Conservation (phyloP, 495 filamentous ascomycete genomes). For the Penicillium manginii region DNA sequence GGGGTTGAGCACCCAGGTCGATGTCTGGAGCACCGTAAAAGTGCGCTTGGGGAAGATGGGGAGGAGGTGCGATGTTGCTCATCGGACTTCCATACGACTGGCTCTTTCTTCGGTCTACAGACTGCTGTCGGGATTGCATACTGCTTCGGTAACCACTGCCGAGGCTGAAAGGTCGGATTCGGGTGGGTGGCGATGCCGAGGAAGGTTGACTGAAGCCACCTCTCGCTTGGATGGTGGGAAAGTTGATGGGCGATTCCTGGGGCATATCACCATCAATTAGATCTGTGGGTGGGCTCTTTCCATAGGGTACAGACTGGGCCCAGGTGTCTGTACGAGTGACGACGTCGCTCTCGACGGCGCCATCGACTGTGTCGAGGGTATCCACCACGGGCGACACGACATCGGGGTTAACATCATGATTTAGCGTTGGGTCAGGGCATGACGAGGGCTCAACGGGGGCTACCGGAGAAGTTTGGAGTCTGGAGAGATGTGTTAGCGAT, state of each 20-base stretch:
- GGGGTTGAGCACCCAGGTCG: conserved; percentile 40
- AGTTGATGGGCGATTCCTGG: conserved; percentile 48
- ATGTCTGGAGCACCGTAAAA: conserved; percentile 64
- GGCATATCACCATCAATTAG: conserved; percentile 45
- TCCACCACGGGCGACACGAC: conserved; percentile 50
- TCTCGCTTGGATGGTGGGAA: conserved; percentile 42
- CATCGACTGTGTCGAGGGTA: conserved; percentile 40
- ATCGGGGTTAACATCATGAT: conserved; percentile 30
- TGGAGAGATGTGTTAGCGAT: neutral
- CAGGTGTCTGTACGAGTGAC: conserved; percentile 49
- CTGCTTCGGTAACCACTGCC: conserved; percentile 45
- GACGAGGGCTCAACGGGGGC: conserved; percentile 40
- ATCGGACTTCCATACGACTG: conserved; percentile 49
- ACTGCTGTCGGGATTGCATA: conserved; percentile 44
- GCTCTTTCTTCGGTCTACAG: conserved; percentile 45
- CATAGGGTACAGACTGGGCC: conserved; percentile 53
- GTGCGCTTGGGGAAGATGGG: conserved; percentile 80
- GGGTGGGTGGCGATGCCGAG: conserved; percentile 51
- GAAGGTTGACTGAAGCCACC: conserved; percentile 55
- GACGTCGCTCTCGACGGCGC: conserved; percentile 39
- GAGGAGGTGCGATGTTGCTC: conserved; percentile 65
- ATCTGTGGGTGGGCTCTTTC: conserved; percentile 53
- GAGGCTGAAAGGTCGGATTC: conserved; percentile 49
- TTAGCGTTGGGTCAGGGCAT: conserved; percentile 32
- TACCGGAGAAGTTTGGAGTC: conserved; percentile 28